Percentiles rank a stretch among this genome's conserved stretches.
Conservation (phyloP, 78 protist species). For the Pigoraptor vietnamica region DNA sequence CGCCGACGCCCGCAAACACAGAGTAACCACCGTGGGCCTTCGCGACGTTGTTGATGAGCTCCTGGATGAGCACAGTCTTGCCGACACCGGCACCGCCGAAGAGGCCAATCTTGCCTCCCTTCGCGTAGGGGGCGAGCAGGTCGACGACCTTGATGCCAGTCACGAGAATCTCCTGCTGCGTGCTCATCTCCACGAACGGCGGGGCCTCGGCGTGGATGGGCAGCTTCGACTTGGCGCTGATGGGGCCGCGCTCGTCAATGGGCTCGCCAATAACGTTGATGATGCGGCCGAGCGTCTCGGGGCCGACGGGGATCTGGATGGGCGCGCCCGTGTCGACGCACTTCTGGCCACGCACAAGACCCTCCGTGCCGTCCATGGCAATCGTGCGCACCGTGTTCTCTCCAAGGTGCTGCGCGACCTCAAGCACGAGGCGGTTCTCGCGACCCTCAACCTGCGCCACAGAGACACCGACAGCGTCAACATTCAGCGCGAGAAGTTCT, state of each 20-base stretch:
- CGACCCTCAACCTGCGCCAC: slow-evolving; percentile 1
- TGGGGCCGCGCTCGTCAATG: slow-evolving; percentile 93
- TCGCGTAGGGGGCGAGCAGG: slow-evolving; percentile 93
- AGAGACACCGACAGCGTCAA: not conserved
- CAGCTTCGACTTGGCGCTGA: slow-evolving; percentile 35
- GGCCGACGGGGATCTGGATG: slow-evolving; percentile 95
- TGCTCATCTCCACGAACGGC: slow-evolving; percentile 76
- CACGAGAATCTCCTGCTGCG: slow-evolving; percentile 79
- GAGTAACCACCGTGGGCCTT: slow-evolving; percentile 98
- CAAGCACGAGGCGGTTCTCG: slow-evolving; percentile 77
- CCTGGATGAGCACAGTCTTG: slow-evolving; percentile 96
- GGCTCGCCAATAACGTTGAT: slow-evolving; percentile 99
- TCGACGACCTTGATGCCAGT: slow-evolving; percentile 98
- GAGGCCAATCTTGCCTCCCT: slow-evolving; percentile 98
- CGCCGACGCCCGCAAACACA: slow-evolving; percentile 99
- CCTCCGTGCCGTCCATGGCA: slow-evolving; percentile 98
- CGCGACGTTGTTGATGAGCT: slow-evolving; percentile 98
- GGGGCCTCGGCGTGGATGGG: slow-evolving; percentile 95
- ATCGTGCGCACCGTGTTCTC: slow-evolving; percentile 85
- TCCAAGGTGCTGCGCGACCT: slow-evolving; percentile 97
- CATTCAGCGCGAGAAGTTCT: not conserved
- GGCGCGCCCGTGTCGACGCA: slow-evolving; percentile 91
- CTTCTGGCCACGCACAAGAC: slow-evolving; percentile 84
- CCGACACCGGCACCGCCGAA: slow-evolving; percentile 99
- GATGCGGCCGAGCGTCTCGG: slow-evolving; percentile 94